Percentiles rank a stretch among this genome's conserved stretches.
Evolutionary conservation across 352 stramenopile genomes (phyloP).

Genomic region (Saprolegnia parasitica): DNA sequence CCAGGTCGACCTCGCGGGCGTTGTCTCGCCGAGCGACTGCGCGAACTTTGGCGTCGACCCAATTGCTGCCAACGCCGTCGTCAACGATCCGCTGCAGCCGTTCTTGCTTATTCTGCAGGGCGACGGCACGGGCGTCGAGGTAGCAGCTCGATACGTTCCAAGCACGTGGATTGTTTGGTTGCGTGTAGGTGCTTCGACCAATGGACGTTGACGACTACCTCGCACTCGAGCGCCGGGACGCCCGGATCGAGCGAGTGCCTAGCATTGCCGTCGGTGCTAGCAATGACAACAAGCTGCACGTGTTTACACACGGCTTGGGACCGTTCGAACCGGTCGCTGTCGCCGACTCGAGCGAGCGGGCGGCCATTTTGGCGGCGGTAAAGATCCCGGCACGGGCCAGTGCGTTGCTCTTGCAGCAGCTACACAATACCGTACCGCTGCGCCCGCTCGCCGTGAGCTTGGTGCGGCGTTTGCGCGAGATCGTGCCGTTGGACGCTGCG

Average conservation of each 20-base stretch:
- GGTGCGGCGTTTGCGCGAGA: constrained; percentile 44
- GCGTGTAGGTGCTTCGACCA: constrained; percentile 39
- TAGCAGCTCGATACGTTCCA: not conserved
- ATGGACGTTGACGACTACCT: constrained; percentile 40
- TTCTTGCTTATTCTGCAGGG: constrained; percentile 68
- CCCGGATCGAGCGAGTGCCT: not conserved
- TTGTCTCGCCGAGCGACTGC: constrained; percentile 48
- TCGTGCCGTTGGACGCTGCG: constrained; percentile 37
- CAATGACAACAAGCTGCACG: not conserved
- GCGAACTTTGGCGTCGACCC: constrained; percentile 45
- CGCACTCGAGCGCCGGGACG: constrained; percentile 5
- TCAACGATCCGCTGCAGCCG: constrained; percentile 73
- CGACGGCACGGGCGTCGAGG: constrained; percentile 58
- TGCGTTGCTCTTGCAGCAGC: constrained; percentile 30
- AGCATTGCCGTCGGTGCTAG: not conserved
- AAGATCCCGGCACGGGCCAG: constrained; percentile 36
- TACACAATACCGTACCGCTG: constrained; percentile 31
- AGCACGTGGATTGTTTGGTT: not conserved
- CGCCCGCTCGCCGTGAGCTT: constrained; percentile 39
- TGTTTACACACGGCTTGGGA: constrained; percentile 27
- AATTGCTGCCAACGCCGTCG: constrained; percentile 54
- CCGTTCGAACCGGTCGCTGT: constrained; percentile 32
- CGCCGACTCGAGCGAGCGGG: constrained; percentile 41
- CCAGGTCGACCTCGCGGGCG: constrained; percentile 51
- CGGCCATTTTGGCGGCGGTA: constrained; percentile 38